A percentile compares a stretch with the other conserved stretches of the same genome.
These are phyloP conservation scores for Serendipita indica DNA, from an alignment of 768 basidiomycete species.

Conservation along the genomic window DNA sequence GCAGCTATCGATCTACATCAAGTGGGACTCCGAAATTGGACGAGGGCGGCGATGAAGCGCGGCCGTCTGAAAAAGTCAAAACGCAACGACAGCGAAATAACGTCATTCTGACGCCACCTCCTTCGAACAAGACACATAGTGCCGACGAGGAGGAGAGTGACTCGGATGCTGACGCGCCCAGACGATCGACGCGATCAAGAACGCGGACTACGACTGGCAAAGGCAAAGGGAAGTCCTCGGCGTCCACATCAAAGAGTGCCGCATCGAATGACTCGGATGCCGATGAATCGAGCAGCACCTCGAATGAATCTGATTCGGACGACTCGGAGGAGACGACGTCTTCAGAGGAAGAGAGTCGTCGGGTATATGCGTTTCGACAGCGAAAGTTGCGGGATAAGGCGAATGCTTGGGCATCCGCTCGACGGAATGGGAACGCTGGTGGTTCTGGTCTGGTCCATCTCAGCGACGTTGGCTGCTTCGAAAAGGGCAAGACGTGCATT, in stretches of 20 bases:
- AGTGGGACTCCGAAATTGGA: neutral
- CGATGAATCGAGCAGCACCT: neutral
- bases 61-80: neutral
- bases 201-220: neutral
- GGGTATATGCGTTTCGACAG: conserved; percentile 6
- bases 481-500: conserved; percentile 3
- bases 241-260: neutral
- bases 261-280: neutral
- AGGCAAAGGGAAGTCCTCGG: neutral
- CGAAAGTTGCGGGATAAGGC: conserved; percentile 10
- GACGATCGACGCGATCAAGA: neutral
- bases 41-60: neutral
- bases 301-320: neutral
- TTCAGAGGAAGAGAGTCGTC: neutral
- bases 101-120: neutral
- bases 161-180: neutral
- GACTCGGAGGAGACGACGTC: neutral
- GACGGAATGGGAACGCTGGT: neutral
- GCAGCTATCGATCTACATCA: neutral
- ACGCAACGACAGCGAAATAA: too few species aligned
- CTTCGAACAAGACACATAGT: neutral
- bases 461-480: neutral
- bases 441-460: too few species aligned
- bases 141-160: neutral
- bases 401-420: conserved; percentile 45